Evolutionary conservation across 2,329 filamentous ascomycete genomes (phyloP), one percentile per base, ranked within the genome.

Genomic region (Ceratocystis papillata): DNA sequence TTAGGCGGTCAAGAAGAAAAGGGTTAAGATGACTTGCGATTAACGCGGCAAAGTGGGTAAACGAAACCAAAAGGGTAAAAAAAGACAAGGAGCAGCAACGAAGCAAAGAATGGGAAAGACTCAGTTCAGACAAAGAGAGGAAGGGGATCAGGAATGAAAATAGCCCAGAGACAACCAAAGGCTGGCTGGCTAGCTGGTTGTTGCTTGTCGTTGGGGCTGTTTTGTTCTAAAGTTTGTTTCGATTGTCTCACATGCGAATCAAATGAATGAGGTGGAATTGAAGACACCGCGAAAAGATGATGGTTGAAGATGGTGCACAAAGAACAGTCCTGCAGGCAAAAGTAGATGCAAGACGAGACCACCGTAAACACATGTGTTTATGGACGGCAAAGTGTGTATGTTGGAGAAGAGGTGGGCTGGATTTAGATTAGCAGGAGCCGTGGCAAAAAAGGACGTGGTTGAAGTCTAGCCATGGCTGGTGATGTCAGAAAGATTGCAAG

Each of bases 401-500:
- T 25, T 50, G 48, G 22, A 30, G 53, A 33, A 30, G 22, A 57
- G 17, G 3, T 17, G 17, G 28, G 22, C 10, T 59, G 25, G 48
- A 25, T 15, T 53, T 33, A 5, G 30, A 59, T 59, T 59, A n/a
- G 55, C 55, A n/a, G 55, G 28, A 59, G 55, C 28, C 37, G 20
- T 25, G 25, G 22, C 46, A 48, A 37, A 37, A 59, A 37, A 59
- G n/a, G 28, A n/a, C 55, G 55, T 59, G 25, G 55, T 53, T 28
- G 22, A 53, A 53, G 20, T 53, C 6, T 53, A 20, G 48, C 22
- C 48, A 37, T 30, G 28, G 55, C 25, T 59, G 25, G 55, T 59
- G 45, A 62, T 62, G 41, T 48, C 41, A 62, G n/a, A 57, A 64
- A 57, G 41, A 28, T 22, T 53, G 59, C 41, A 65, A 53, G 5